These are phyloP conservation scores for Erythrophleum ivorense DNA, from an alignment of 331 rosid genomes.

Conservation along the genomic window DNA sequence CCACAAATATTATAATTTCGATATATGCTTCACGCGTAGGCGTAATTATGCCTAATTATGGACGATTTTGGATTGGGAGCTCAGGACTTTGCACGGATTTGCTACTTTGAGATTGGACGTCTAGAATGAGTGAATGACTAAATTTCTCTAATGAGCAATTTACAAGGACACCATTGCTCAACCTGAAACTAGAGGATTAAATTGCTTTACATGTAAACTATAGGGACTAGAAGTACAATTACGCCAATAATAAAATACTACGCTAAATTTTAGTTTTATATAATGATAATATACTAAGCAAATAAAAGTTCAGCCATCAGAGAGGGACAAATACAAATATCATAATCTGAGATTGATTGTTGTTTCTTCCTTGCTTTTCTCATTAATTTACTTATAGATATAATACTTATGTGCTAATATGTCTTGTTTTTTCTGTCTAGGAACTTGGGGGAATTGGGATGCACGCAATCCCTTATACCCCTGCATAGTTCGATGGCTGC, in stretches of 20 bases:
- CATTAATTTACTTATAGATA: not conserved
- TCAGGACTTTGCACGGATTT: not conserved
- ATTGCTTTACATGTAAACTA: not conserved
- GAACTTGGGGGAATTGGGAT: conserved; percentile 84
- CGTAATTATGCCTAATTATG: not conserved
- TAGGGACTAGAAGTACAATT: not conserved
- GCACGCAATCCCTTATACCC: conserved; percentile 75
- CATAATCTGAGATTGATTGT: not conserved
- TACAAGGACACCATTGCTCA: not conserved
- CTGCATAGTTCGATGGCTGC: conserved; percentile 51
- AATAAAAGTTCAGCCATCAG: no score
- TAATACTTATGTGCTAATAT: conserved; percentile 1
- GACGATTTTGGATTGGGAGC: not conserved
- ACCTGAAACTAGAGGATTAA: not conserved
- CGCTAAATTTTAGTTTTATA: not conserved
- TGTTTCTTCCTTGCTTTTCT: not conserved
- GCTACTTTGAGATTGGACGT: not conserved
- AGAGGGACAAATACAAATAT: not conserved
- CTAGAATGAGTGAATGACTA: not conserved
- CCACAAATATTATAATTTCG: not conserved
- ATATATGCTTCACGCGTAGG: conserved; percentile 1
- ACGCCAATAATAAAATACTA: not conserved
- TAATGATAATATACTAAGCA: not conserved
- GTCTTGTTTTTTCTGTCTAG: conserved; percentile 39
- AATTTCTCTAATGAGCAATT: not conserved